Percentiles rank a stretch among this genome's conserved stretches.
These are phyloP conservation scores for Thielaviopsis populi DNA, from an alignment of 2,329 filamentous ascomycete species.

Conservation along the genomic window DNA sequence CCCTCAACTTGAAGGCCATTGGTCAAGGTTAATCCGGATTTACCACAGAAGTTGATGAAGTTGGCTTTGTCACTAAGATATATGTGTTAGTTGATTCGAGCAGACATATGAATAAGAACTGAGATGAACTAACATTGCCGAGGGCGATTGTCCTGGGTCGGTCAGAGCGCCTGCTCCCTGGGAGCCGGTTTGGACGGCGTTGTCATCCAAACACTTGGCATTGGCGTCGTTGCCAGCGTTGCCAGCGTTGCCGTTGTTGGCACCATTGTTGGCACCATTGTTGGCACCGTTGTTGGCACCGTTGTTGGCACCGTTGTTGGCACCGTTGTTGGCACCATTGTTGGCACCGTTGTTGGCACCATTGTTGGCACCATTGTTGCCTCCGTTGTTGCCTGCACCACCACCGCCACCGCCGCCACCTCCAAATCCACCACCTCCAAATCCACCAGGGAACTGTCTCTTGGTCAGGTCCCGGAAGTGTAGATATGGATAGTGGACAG, in stretches of 20 bases:
- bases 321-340: conserved; percentile 15
- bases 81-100: conserved; percentile 18
- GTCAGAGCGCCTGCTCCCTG: conserved; percentile 33
- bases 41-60: conserved; percentile 48
- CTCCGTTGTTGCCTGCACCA: not conserved
- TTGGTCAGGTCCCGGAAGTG: conserved; percentile 26
- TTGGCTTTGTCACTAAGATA: conserved; percentile 38
- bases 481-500: conserved; percentile 27
- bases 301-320: conserved; percentile 17
- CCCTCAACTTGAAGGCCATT: conserved; percentile 42
- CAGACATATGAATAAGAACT: not conserved
- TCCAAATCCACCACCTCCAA: conserved; percentile 8
- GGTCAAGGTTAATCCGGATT: conserved; percentile 35
- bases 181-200: conserved; percentile 37
- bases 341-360: not conserved
- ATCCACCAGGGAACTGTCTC: conserved; percentile 26
- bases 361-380: not conserved
- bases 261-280: conserved; percentile 7
- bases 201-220: conserved; percentile 27
- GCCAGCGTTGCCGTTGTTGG: conserved; percentile 18
- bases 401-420: conserved; percentile 17
- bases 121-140: conserved; percentile 32
- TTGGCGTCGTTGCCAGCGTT: conserved; percentile 22
- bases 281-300: conserved; percentile 20
- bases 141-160: conserved; percentile 35